These are phyloP conservation scores for Nidula niveotomentosa DNA, from an alignment of 1,284 basidiomycete genomes.

Conservation along the genomic window DNA sequence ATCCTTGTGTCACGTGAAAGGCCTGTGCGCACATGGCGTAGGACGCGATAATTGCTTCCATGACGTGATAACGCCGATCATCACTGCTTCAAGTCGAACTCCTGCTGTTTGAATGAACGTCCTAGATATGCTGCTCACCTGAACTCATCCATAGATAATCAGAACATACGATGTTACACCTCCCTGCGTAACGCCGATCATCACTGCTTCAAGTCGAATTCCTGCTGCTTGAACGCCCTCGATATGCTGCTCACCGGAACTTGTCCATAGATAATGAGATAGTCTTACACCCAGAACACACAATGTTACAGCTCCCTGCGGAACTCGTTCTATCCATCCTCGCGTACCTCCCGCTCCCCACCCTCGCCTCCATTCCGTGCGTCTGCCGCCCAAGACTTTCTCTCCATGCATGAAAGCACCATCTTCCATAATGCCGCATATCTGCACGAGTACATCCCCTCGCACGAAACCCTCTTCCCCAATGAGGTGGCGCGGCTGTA, in stretches of 20 bases:
- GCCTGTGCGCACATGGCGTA: too few species aligned
- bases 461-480: slow-evolving; percentile 10
- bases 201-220: too few species aligned
- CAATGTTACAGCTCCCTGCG: slow-evolving; percentile 33
- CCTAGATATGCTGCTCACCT: too few species aligned
- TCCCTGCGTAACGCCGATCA: slow-evolving; percentile 47
- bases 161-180: slow-evolving; percentile 5
- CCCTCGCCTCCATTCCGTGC: slow-evolving; percentile 30
- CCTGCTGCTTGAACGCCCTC: too few species aligned
- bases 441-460: slow-evolving; percentile 42
- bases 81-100: too few species aligned
- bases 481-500: slow-evolving; percentile 22
- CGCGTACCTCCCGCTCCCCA: slow-evolving; percentile 41
- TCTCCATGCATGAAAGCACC: slow-evolving; percentile 39
- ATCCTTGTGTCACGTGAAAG: too few species aligned
- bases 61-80: too few species aligned
- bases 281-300: neutral
- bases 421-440: slow-evolving; percentile 55
- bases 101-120: too few species aligned
- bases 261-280: too few species aligned
- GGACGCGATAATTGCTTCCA: too few species aligned
- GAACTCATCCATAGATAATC: too few species aligned
- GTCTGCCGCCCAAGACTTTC: slow-evolving; percentile 40
- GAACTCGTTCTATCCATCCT: slow-evolving; percentile 49
- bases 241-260: too few species aligned